phyloP scores from a whole-genome alignment of 495 filamentous ascomycete genomes.

The Tuber indicum region DNA sequence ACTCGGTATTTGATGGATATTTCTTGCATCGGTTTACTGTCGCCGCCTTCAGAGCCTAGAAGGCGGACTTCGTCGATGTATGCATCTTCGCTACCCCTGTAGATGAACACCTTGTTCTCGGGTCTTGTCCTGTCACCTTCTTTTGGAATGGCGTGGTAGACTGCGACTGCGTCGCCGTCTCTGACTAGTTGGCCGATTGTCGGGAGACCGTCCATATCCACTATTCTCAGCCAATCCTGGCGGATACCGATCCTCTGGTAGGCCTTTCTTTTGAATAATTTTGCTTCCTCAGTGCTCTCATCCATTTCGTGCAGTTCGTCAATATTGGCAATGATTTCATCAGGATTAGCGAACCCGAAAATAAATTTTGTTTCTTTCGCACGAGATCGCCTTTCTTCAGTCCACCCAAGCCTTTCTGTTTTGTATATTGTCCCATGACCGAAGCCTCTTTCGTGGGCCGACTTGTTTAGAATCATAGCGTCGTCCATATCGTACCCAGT shows the following conservation, averaged over 20 bases:
- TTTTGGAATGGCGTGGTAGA: constrained; percentile 77
- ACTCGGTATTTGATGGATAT: constrained; percentile 88
- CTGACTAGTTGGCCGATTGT: constrained; percentile 65
- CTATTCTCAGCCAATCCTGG: constrained; percentile 56
- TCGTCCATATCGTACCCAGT: constrained; percentile 99
- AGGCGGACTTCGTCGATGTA: constrained; percentile 91
- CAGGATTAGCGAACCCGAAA: constrained; percentile 38
- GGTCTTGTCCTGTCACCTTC: constrained; percentile 65
- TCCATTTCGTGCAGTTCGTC: constrained; percentile 43
- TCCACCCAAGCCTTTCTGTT: constrained; percentile 77
- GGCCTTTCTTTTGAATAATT: constrained; percentile 24
- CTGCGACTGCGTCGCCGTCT: constrained; percentile 76
- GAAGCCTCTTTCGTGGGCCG: constrained; percentile 93
- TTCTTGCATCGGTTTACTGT: constrained; percentile 72
- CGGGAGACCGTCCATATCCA: constrained; percentile 84
- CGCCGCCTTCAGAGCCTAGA: constrained; percentile 57
- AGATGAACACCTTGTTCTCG: constrained; percentile 73
- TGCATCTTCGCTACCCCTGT: constrained; percentile 80
- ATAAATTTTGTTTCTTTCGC: constrained; percentile 43
- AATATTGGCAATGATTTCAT: constrained; percentile 44
- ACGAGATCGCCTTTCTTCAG: constrained; percentile 60
- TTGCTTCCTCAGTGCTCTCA: constrained; percentile 27
- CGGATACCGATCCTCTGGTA: constrained; percentile 51
- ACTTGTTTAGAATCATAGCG: constrained; percentile 99
- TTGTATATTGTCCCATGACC: constrained; percentile 96